Conservation (phyloP, 352 stramenopile genomes). For the Thraustochytrium sp. region DNA sequence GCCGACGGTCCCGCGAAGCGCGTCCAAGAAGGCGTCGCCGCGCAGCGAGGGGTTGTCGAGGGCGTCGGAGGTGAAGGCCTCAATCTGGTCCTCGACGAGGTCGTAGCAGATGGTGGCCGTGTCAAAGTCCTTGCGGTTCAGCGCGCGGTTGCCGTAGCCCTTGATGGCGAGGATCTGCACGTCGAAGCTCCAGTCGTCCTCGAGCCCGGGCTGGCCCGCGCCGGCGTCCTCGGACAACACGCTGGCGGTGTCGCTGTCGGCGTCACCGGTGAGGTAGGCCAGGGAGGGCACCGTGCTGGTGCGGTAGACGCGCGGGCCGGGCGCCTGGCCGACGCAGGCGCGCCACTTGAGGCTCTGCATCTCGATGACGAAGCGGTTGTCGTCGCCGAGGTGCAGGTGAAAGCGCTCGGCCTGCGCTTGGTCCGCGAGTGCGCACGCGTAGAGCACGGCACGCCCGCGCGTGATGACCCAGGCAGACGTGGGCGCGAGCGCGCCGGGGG, state of each 20-base stretch:
- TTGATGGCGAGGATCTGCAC: slow-evolving; percentile 38
- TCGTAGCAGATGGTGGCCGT: not conserved
- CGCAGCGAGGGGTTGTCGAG: not conserved
- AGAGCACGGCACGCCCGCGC: not conserved
- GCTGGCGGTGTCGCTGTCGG: not conserved
- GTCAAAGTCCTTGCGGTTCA: slow-evolving; percentile 8
- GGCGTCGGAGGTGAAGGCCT: slow-evolving; percentile 11
- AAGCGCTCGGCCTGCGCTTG: not conserved
- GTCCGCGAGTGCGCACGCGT: not conserved
- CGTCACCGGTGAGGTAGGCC: not conserved
- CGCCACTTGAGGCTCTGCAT: not conserved
- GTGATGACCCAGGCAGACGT: not conserved
- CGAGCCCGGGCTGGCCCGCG: not conserved
- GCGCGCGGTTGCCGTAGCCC: slow-evolving; percentile 16
- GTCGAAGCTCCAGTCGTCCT: slow-evolving; percentile 30
- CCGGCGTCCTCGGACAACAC: not conserved
- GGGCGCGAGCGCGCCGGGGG: not conserved
- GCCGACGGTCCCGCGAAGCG: not conserved
- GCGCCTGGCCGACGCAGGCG: not conserved
- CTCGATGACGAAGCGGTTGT: not conserved
- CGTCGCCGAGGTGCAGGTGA: not conserved
- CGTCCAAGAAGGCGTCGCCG: not conserved
- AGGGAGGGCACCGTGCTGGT: slow-evolving; percentile 11
- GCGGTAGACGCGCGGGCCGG: not conserved
- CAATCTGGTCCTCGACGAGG: slow-evolving; percentile 26